Evolutionary conservation across 257 asterid species (phyloP).

Genomic region (Fraxinus cuspidata): DNA sequence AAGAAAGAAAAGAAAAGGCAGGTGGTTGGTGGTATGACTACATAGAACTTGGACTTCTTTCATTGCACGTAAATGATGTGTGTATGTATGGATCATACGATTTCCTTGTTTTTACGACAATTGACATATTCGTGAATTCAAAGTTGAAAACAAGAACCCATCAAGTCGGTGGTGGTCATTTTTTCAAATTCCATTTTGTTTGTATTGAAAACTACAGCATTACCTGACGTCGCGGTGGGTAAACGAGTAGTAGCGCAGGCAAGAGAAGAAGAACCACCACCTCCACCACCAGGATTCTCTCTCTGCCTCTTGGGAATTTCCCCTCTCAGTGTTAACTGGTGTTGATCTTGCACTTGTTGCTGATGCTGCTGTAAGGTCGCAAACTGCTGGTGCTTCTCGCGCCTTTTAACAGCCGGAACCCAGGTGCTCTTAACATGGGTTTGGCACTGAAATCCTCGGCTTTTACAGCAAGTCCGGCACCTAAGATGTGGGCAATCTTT

Average conservation of each 20-base stretch:
- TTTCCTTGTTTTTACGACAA: neutral
- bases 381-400: slow-evolving; percentile 62
- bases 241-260: slow-evolving; percentile 41
- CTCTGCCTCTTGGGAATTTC: slow-evolving; percentile 50
- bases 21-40: slow-evolving; percentile 17
- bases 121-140: neutral
- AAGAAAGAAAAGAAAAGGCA: slow-evolving; percentile 6
- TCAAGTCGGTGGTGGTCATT: neutral
- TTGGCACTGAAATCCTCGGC: slow-evolving; percentile 66
- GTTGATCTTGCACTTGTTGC: slow-evolving; percentile 31
- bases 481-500: slow-evolving; percentile 65
- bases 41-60: neutral
- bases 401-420: slow-evolving; percentile 75
- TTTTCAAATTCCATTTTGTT: slow-evolving; percentile 1
- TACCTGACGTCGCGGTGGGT: slow-evolving; percentile 56
- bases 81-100: neutral
- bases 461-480: slow-evolving; percentile 76
- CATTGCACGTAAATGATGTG: slow-evolving; percentile 28
- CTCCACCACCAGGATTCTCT: slow-evolving; percentile 30
- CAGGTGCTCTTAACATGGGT: slow-evolving; percentile 78
- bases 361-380: slow-evolving; percentile 50
- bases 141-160: neutral
- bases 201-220: slow-evolving; percentile 9
- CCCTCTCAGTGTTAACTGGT: slow-evolving; percentile 36
- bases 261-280: slow-evolving; percentile 37